phyloP scores from a whole-genome alignment of 106 monocot species.

The Vanilla planifolia region DNA sequence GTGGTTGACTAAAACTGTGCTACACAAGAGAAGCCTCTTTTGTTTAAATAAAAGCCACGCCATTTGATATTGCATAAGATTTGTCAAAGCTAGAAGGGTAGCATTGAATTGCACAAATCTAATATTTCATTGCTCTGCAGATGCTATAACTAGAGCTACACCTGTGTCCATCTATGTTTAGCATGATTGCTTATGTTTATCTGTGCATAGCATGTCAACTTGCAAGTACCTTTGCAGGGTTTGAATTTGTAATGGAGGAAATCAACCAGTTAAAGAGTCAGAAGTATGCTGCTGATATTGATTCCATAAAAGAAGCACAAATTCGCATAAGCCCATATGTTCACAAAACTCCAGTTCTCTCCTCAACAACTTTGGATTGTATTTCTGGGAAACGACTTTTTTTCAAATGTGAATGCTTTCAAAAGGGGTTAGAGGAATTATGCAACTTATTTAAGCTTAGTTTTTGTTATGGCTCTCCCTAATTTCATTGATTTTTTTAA shows the following conservation, averaged over 20 bases:
- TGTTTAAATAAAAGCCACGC: too few relatives aligned
- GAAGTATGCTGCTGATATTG: constrained; percentile 76
- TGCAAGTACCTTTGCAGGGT: too few relatives aligned
- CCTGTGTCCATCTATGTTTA: too few relatives aligned
- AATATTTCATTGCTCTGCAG: too few relatives aligned
- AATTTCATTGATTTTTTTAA: background rate
- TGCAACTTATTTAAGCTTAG: constrained; percentile 4
- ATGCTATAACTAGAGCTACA: too few relatives aligned
- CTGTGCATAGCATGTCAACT: too few relatives aligned
- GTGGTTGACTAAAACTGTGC: too few relatives aligned
- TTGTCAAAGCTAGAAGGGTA: too few relatives aligned
- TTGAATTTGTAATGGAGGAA: constrained; percentile 37
- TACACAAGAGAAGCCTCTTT: too few relatives aligned
- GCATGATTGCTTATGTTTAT: too few relatives aligned
- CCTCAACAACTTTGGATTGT: constrained; percentile 54
- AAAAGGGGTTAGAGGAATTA: constrained; percentile 66
- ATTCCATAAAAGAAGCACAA: constrained; percentile 72
- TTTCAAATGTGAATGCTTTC: constrained; percentile 95
- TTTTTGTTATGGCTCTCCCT: background rate
- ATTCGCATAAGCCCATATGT: constrained; percentile 59
- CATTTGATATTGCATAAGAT: too few relatives aligned
- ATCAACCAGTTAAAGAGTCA: constrained; percentile 17
- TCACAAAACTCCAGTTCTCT: constrained; percentile 70
- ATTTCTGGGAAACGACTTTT: constrained; percentile 52
- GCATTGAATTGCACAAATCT: too few relatives aligned